Base-by-base conservation (phyloP, 768 basidiomycete species). In the Leccinum incarnatum region DNA sequence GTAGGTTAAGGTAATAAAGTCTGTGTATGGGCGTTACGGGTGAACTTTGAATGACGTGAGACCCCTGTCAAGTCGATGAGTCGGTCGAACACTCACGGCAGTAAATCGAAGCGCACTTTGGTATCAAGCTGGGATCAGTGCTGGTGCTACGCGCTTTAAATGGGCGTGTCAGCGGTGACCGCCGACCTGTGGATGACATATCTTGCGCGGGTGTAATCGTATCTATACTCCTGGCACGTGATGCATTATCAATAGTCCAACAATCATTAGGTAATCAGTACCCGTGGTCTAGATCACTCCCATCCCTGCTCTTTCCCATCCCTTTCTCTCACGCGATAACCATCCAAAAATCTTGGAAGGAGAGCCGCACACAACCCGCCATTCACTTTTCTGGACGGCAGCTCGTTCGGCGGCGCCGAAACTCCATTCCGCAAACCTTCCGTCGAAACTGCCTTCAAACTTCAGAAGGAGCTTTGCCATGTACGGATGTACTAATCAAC, bases 401-500 rank as follows among this genome's bases (percentile, higher is more conserved):
- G 19, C 83, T 83, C 4, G 79, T 83, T 12, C 6, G 92, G 92
- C 8, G 95, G 80, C 37, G 88, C 91, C 23, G 93, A 81, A 14
- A 93, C 88, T 19, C 92, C 92, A 29, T 82, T 81, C 42, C 42
- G 42, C 42, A 51, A 89, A 79, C 10, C 89, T 90, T 83, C 84
- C 21, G 81, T 86, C 54, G 79, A 78, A 67, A 93, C 61, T 60
- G 30, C 63, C 55, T 45, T 69, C 61, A 29, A 67, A 71, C 27
- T 64, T 71, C 23, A 86, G 68, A 23, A 82, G 73, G 25, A 85
- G 77, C 69, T 83, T 88, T 75, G 85, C 85, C 85, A 84, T 87
- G 46, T 65, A 36, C 19, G 3, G 17, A 42, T 42, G 47, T 40
- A 11, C 27, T 32, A 32, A 51, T 59, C 56, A 62, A 32, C 30